Conservation (phyloP, 2,329 filamentous ascomycete species). For the Beauveria sp. region DNA sequence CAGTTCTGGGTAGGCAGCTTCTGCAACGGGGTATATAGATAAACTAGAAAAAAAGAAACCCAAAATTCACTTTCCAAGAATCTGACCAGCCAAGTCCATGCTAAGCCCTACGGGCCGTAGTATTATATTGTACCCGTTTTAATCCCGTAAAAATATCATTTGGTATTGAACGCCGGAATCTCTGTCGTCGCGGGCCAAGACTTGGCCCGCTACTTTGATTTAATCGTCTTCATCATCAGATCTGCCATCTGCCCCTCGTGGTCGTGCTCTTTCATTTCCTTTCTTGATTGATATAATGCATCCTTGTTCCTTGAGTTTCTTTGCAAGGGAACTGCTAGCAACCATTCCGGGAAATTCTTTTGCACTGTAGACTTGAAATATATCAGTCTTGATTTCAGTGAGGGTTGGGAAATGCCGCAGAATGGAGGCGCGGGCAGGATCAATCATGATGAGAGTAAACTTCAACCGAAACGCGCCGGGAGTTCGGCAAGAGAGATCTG, state of each 20-base stretch:
- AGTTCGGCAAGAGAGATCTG: slow-evolving; percentile 72
- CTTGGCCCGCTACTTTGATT: not conserved
- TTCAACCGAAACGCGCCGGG: slow-evolving; percentile 68
- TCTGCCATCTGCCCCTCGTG: not conserved
- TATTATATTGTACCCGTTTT: not conserved
- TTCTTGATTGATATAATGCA: slow-evolving; percentile 84
- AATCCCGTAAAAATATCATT: not conserved
- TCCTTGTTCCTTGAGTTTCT: slow-evolving; percentile 68
- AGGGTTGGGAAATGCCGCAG: slow-evolving; percentile 40
- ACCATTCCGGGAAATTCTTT: slow-evolving; percentile 85
- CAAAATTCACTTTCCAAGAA: not conserved
- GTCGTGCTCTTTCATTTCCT: slow-evolving; percentile 52
- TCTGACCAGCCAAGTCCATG: not conserved
- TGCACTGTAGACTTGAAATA: slow-evolving; percentile 75
- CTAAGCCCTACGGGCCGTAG: not conserved
- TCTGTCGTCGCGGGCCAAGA: not conserved
- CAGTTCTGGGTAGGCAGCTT: not conserved
- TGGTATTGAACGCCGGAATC: not conserved
- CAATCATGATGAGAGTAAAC: slow-evolving; percentile 66
- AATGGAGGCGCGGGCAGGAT: slow-evolving; percentile 47
- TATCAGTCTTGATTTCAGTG: slow-evolving; percentile 52
- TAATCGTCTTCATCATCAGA: slow-evolving; percentile 11
- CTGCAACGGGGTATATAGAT: slow-evolving; percentile 8
- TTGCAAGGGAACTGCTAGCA: slow-evolving; percentile 66
- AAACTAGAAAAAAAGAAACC: not conserved